Percentiles rank a stretch among this genome's conserved stretches.
Evolutionary conservation across 805 yeast species (phyloP).

Genomic region (Nakazawaea laoshanensis): DNA sequence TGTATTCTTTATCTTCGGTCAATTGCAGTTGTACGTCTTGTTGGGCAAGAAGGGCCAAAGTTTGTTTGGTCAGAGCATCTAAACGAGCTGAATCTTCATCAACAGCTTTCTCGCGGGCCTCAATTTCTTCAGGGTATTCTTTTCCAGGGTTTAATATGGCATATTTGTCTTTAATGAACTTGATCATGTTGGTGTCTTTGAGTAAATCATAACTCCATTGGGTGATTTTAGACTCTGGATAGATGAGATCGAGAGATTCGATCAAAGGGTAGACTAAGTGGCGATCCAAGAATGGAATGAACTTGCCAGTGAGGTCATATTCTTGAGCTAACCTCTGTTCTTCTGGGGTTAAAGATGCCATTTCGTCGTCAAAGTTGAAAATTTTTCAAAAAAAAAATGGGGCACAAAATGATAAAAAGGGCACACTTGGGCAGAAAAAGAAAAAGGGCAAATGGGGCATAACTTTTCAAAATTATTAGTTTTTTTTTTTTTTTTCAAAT

Average conservation of each 20-base stretch:
- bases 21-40: conserved; percentile 44
- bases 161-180: conserved; percentile 38
- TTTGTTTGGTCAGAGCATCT: conserved; percentile 34
- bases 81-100: conserved; percentile 27
- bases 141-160: conserved; percentile 29
- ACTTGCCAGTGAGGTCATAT: conserved; percentile 45
- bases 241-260: conserved; percentile 35
- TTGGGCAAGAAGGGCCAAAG: conserved; percentile 35
- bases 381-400: no score
- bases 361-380: no score
- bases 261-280: conserved; percentile 48
- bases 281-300: conserved; percentile 54
- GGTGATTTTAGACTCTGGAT: conserved; percentile 35
- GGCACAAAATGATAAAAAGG: no score
- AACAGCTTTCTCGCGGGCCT: conserved; percentile 30
- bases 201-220: conserved; percentile 42
- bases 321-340: conserved; percentile 35
- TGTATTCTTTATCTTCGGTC: conserved; percentile 47
- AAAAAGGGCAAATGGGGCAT: no score
- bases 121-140: conserved; percentile 31
- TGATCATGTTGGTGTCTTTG: conserved; percentile 49
- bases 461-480: background rate
- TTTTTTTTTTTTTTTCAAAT: conserved; percentile 1
- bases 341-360: conserved; percentile 9
- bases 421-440: no score